Evolutionary conservation across 2,329 filamentous ascomycete species (phyloP).

Genomic region (Fusarium multiceps): DNA sequence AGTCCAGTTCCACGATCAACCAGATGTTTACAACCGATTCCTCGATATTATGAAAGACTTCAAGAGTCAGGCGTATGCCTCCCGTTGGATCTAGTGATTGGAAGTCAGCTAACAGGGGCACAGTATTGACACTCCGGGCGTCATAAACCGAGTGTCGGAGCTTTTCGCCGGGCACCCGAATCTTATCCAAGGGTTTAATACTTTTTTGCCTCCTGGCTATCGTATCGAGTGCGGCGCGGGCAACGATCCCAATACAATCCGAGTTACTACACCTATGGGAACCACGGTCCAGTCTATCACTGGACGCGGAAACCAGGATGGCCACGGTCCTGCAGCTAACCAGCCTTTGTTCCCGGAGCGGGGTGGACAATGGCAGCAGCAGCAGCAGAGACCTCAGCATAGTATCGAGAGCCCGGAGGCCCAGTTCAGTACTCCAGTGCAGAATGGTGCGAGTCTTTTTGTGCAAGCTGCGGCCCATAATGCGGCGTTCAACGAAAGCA

Average conservation of each 20-base stretch:
- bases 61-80: conserved; percentile 89
- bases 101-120: conserved; percentile 44
- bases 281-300: conserved; percentile 92
- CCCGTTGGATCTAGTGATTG: neutral
- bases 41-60: conserved; percentile 99
- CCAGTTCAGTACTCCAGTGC: conserved; percentile 68
- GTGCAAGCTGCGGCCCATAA: conserved; percentile 55
- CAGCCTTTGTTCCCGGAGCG: conserved; percentile 62
- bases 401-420: conserved; percentile 72
- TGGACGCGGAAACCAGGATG: conserved; percentile 60
- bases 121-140: conserved; percentile 94
- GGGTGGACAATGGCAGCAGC: conserved; percentile 66
- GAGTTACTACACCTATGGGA: conserved; percentile 97
- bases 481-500: conserved; percentile 49
- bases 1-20: conserved; percentile 95
- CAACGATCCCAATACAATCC: conserved; percentile 94
- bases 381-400: conserved; percentile 57
- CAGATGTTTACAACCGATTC: conserved; percentile 96
- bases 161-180: conserved; percentile 96
- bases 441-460: conserved; percentile 62
- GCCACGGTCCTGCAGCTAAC: conserved; percentile 52
- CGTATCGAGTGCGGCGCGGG: conserved; percentile 95
- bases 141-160: conserved; percentile 95
- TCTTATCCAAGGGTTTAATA: conserved; percentile 97
- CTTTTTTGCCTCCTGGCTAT: conserved; percentile 94